phyloP scores from a whole-genome alignment of 257 asterid species.

The Cynanchum wilfordii region DNA sequence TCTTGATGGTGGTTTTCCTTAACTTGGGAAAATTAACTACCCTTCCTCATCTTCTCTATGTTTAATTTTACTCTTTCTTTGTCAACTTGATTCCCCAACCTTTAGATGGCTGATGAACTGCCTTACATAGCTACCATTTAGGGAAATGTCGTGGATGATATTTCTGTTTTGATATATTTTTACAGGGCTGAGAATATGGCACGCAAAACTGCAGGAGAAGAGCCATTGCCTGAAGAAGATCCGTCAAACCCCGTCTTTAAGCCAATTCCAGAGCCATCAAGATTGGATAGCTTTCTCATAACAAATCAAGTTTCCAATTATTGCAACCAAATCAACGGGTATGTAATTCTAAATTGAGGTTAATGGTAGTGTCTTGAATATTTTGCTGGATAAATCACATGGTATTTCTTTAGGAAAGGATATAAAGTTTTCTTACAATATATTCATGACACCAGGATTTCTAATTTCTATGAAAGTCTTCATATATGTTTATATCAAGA shows the following conservation, averaged over 20 bases:
- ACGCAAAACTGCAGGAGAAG: conserved; percentile 88
- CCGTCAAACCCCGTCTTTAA: conserved; percentile 81
- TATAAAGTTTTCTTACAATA: not conserved
- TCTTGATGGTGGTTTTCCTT: not conserved
- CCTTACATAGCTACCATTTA: too few relatives aligned
- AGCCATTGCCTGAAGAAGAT: conserved; percentile 95
- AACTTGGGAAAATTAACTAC: not conserved
- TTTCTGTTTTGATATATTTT: not conserved
- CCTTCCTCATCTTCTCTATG: not conserved
- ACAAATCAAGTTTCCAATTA: conserved; percentile 87
- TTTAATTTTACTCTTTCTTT: not conserved
- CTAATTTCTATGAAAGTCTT: not conserved
- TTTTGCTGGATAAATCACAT: not conserved
- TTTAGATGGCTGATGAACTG: not conserved
- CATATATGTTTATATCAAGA: too few relatives aligned
- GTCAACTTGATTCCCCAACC: not conserved
- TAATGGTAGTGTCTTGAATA: not conserved
- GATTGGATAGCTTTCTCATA: conserved; percentile 85
- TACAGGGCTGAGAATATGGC: conserved; percentile 72
- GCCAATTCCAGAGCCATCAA: conserved; percentile 90
- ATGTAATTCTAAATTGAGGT: conserved; percentile 13
- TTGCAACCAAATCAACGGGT: conserved; percentile 98
- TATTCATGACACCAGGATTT: not conserved
- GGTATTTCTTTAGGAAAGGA: not conserved
- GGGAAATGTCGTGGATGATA: not conserved